Percentiles rank a stretch among this genome's conserved stretches.
These are phyloP conservation scores for Alternaria longipes DNA, from an alignment of 2,329 filamentous ascomycete genomes.

Conservation along the genomic window DNA sequence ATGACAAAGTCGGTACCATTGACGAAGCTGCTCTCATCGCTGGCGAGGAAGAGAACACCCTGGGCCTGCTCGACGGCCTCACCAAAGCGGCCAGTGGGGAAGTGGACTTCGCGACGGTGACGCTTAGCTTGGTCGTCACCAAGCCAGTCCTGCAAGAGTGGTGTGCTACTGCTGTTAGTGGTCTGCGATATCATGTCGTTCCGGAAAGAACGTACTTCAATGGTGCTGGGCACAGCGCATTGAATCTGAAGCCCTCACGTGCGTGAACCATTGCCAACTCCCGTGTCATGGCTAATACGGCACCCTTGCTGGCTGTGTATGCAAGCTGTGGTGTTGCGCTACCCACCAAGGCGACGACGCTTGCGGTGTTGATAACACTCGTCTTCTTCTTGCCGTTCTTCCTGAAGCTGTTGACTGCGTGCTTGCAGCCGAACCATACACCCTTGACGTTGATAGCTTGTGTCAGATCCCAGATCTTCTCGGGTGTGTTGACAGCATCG, in stretches of 20 bases:
- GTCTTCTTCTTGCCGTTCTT: constrained; percentile 79
- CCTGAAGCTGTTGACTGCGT: constrained; percentile 83
- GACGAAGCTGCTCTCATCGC: constrained; percentile 88
- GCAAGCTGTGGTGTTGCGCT: constrained; percentile 88
- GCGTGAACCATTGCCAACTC: constrained; percentile 94
- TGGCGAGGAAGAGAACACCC: constrained; percentile 85
- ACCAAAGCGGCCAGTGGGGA: constrained; percentile 86
- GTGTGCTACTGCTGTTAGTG: constrained; percentile 65
- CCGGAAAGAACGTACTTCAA: constrained; percentile 68
- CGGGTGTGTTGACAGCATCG: constrained; percentile 79
- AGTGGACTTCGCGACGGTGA: constrained; percentile 84
- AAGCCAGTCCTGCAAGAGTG: constrained; percentile 90
- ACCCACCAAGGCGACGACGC: constrained; percentile 86
- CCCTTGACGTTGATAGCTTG: constrained; percentile 97
- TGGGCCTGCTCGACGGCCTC: constrained; percentile 95
- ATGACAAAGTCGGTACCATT: constrained; percentile 94
- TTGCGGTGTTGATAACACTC: constrained; percentile 92
- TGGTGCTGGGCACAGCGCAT: constrained; percentile 87
- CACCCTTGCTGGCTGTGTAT: constrained; percentile 94
- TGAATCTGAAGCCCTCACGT: constrained; percentile 88
- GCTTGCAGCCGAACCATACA: constrained; percentile 96
- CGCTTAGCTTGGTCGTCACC: constrained; percentile 87
- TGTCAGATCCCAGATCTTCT: constrained; percentile 93
- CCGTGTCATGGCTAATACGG: constrained; percentile 87
- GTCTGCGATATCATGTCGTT: not conserved